Evolutionary conservation across 2,329 filamentous ascomycete species (phyloP).

Genomic region (Venturia carpophila): DNA sequence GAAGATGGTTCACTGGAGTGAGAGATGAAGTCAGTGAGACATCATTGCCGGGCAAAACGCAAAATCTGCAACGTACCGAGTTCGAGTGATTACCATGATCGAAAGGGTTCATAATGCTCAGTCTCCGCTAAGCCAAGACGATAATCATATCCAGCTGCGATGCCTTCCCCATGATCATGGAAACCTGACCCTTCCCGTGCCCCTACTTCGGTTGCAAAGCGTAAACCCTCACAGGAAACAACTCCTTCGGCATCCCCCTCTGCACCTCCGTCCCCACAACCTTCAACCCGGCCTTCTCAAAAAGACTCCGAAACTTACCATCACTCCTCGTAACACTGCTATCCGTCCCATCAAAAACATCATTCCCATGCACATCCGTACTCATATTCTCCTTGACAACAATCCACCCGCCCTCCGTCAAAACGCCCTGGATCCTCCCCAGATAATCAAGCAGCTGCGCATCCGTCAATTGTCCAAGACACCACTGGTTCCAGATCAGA

Average conservation of each 20-base stretch:
- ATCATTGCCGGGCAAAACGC: too few species aligned
- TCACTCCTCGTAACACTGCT: slow-evolving; percentile 73
- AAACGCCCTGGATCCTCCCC: slow-evolving; percentile 41
- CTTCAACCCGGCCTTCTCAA: slow-evolving; percentile 58
- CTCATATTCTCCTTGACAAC: slow-evolving; percentile 76
- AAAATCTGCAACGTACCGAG: too few species aligned
- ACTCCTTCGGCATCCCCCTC: slow-evolving; percentile 57
- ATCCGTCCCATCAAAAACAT: slow-evolving; percentile 69
- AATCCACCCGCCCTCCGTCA: slow-evolving; percentile 45
- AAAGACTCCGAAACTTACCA: slow-evolving; percentile 60
- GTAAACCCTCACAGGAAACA: slow-evolving; percentile 72
- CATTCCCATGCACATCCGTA: slow-evolving; percentile 44
- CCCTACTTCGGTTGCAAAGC: slow-evolving; percentile 49
- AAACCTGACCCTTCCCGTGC: background rate
- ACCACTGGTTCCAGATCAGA: slow-evolving; percentile 88
- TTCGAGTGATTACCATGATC: too few species aligned
- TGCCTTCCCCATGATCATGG: background rate
- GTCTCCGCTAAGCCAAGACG: too few species aligned
- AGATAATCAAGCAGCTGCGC: slow-evolving; percentile 62
- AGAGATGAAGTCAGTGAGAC: background rate
- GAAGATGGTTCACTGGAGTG: background rate
- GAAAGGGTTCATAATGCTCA: too few species aligned
- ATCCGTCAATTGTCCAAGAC: slow-evolving; percentile 73
- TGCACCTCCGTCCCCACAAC: slow-evolving; percentile 67
- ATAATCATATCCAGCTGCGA: too few species aligned